Percentiles rank a stretch among this genome's conserved stretches.
These are phyloP conservation scores for Kewa caespitosa DNA, from an alignment of 179 eudicot species.

Conservation along the genomic window DNA sequence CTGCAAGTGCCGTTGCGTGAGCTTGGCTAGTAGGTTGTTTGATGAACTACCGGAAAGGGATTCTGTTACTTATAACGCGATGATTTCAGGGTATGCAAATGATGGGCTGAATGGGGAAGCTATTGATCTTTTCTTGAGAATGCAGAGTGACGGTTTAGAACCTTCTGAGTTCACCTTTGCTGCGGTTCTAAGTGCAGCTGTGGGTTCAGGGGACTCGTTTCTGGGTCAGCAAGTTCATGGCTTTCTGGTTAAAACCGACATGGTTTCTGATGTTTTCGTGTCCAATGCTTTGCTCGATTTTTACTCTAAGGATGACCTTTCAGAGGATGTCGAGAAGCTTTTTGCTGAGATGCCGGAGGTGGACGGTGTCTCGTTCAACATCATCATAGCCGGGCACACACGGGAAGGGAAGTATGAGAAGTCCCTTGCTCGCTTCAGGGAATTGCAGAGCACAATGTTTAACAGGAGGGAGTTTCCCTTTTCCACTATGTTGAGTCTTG, in stretches of 20 bases:
- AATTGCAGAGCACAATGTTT: constrained; percentile 44
- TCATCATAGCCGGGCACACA: constrained; percentile 58
- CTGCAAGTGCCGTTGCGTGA: constrained; percentile 55
- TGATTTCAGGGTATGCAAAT: constrained; percentile 66
- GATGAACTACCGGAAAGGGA: constrained; percentile 49
- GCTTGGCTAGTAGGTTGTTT: constrained; percentile 47
- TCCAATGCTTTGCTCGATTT: constrained; percentile 74
- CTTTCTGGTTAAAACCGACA: constrained; percentile 54
- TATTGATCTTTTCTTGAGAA: constrained; percentile 44
- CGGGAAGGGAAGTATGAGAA: constrained; percentile 51
- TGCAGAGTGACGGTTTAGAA: constrained; percentile 56
- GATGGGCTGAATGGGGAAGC: constrained; percentile 45
- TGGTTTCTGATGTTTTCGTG: constrained; percentile 58
- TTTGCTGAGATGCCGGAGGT: constrained; percentile 61
- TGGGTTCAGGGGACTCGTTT: constrained; percentile 44
- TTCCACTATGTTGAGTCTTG: constrained; percentile 68
- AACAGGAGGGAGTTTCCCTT: constrained; percentile 62
- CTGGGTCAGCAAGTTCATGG: constrained; percentile 62
- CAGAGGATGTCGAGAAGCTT: constrained; percentile 42
- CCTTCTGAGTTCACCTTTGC: constrained; percentile 88
- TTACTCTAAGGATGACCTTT: constrained; percentile 53
- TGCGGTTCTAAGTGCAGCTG: constrained; percentile 52
- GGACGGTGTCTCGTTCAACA: constrained; percentile 74
- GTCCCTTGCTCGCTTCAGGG: constrained; percentile 48
- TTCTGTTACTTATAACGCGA: constrained; percentile 64